These are phyloP conservation scores for Mycosarcoma mackinlayi DNA, from an alignment of 1,284 basidiomycete genomes.

Conservation along the genomic window DNA sequence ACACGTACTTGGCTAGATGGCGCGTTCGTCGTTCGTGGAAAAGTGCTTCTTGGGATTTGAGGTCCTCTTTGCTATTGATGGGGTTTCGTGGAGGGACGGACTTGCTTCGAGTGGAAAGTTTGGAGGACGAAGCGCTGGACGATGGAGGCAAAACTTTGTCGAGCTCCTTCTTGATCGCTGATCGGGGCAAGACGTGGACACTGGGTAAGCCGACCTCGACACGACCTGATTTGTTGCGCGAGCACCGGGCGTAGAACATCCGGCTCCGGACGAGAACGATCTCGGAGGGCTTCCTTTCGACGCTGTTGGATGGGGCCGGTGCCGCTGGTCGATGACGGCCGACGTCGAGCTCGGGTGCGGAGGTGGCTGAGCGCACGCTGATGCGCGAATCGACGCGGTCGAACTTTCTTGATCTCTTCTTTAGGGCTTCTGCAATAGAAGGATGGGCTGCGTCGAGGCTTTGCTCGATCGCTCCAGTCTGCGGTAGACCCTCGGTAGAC, in stretches of 20 bases:
- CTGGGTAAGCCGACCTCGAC: constrained; percentile 75
- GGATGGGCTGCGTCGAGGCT: not conserved
- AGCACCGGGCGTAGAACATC: constrained; percentile 78
- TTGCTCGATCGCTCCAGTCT: not conserved
- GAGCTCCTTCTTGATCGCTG: constrained; percentile 23
- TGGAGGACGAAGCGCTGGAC: not conserved
- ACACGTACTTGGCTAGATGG: constrained; percentile 82
- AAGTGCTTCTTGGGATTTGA: not conserved
- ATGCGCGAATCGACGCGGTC: constrained; percentile 21
- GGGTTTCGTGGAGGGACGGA: not conserved
- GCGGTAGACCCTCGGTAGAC: not conserved
- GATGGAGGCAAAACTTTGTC: constrained; percentile 35
- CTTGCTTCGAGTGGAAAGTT: not conserved
- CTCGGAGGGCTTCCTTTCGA: constrained; percentile 69
- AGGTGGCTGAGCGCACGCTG: constrained; percentile 14
- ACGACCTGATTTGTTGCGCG: constrained; percentile 71
- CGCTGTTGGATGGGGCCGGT: not conserved
- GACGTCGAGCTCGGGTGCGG: constrained; percentile 9
- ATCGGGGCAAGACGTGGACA: constrained; percentile 68
- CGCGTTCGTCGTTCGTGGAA: constrained; percentile 69
- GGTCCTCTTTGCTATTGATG: constrained; percentile 2
- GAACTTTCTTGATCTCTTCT: constrained; percentile 14
- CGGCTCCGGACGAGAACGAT: constrained; percentile 74
- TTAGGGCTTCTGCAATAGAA: not conserved
- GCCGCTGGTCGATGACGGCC: not conserved